These are phyloP conservation scores for Aspergillus sclerotialis DNA, from an alignment of 2,329 filamentous ascomycete species.

Conservation along the genomic window DNA sequence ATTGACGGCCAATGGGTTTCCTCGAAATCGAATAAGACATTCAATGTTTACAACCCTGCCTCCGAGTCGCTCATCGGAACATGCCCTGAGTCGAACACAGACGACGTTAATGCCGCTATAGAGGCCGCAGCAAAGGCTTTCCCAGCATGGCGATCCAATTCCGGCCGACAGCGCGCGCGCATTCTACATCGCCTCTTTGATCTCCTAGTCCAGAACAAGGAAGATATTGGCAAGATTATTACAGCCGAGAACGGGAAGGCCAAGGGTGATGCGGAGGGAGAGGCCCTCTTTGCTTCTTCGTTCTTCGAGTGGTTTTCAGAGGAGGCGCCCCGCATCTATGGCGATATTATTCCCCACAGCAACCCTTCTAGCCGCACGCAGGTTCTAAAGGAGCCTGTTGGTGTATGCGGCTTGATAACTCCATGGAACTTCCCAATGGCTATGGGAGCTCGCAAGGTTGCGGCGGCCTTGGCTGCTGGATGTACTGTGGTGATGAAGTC, in stretches of 20 bases:
- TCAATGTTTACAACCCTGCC: slow-evolving; percentile 75
- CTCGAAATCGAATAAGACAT: slow-evolving; percentile 76
- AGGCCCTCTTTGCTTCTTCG: slow-evolving; percentile 47
- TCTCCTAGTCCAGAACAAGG: slow-evolving; percentile 54
- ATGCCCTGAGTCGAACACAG: slow-evolving; percentile 66
- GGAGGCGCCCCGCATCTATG: slow-evolving; percentile 49
- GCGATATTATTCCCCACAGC: slow-evolving; percentile 51
- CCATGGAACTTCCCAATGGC: slow-evolving; percentile 55
- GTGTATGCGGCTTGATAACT: slow-evolving; percentile 59
- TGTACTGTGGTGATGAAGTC: slow-evolving; percentile 88
- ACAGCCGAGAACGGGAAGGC: slow-evolving; percentile 63
- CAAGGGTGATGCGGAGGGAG: slow-evolving; percentile 49
- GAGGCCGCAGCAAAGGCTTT: slow-evolving; percentile 65
- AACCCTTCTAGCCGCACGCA: slow-evolving; percentile 50
- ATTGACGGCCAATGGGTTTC: slow-evolving; percentile 85
- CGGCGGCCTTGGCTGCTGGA: slow-evolving; percentile 66
- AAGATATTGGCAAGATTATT: slow-evolving; percentile 56
- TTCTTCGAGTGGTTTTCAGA: slow-evolving; percentile 57
- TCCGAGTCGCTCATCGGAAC: slow-evolving; percentile 69
- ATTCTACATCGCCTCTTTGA: slow-evolving; percentile 58
- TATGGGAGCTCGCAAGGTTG: slow-evolving; percentile 42
- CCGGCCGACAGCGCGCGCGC: slow-evolving; percentile 49
- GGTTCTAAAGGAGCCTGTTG: slow-evolving; percentile 56
- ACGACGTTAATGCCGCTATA: slow-evolving; percentile 73
- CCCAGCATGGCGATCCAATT: slow-evolving; percentile 49